Percentiles rank a stretch among this genome's conserved stretches.
These are phyloP conservation scores for Diaporthe sp. DNA, from an alignment of 2,329 filamentous ascomycete genomes.

Conservation along the genomic window DNA sequence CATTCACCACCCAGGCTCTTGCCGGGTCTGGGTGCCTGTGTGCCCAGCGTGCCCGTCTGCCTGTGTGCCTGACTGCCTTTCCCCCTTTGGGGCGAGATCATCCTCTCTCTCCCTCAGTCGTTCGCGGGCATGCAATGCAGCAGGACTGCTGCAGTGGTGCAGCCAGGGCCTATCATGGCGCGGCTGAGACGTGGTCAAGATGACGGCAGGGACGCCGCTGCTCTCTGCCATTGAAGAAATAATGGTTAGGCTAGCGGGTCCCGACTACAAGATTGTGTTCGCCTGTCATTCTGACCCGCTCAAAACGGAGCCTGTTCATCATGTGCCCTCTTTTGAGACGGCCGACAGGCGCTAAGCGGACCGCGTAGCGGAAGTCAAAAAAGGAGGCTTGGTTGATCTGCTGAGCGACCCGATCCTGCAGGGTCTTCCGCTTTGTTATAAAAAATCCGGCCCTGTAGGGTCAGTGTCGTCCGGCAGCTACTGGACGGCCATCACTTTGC, in stretches of 20 bases:
- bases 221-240: slow-evolving; percentile 28
- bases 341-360: slow-evolving; percentile 38
- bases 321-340: slow-evolving; percentile 38
- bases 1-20: neutral
- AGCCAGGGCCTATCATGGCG: slow-evolving; percentile 22
- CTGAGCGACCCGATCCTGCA: slow-evolving; percentile 38
- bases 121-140: slow-evolving; percentile 18
- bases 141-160: neutral
- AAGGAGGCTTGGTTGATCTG: slow-evolving; percentile 38
- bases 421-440: slow-evolving; percentile 33
- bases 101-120: slow-evolving; percentile 1
- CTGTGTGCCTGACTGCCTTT: slow-evolving; percentile 14
- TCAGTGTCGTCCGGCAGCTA: slow-evolving; percentile 38
- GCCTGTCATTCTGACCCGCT: slow-evolving; percentile 37
- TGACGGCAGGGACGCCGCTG: slow-evolving; percentile 31
- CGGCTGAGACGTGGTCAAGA: slow-evolving; percentile 24
- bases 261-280: slow-evolving; percentile 35
- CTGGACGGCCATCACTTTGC: neutral
- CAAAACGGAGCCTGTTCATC: slow-evolving; percentile 35
- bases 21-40: neutral
- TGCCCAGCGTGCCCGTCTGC: slow-evolving; percentile 7
- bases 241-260: slow-evolving; percentile 35
- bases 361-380: slow-evolving; percentile 36
- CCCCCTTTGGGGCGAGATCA: slow-evolving; percentile 11
- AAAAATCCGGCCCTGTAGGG: slow-evolving; percentile 30